These are phyloP conservation scores for Paraphaeosphaeria minitans DNA, from an alignment of 2,329 filamentous ascomycete genomes.

Conservation along the genomic window DNA sequence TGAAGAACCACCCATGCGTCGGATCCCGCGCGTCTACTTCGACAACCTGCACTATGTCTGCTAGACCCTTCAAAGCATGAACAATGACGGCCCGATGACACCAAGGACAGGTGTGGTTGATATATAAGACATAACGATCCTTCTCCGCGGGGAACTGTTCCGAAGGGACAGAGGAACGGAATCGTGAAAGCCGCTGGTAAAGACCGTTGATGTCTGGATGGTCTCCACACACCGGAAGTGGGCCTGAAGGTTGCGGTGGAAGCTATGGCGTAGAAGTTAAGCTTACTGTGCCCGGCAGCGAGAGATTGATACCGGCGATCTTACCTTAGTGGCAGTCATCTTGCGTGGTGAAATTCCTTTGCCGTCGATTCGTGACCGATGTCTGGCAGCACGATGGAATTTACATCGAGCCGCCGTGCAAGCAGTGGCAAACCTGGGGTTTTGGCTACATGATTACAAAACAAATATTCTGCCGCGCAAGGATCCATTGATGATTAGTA, in stretches of 20 bases:
- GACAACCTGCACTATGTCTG: conserved; percentile 56
- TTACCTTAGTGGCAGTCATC: conserved; percentile 18
- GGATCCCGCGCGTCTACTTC: conserved; percentile 45
- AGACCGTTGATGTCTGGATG: conserved; percentile 52
- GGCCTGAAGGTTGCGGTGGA: background rate
- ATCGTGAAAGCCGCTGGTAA: conserved; percentile 60
- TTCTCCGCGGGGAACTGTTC: conserved; percentile 63
- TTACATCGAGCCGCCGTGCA: conserved; percentile 10
- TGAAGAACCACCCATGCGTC: conserved; percentile 42
- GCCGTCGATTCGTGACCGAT: background rate
- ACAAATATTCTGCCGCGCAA: conserved; percentile 21
- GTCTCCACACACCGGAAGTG: background rate
- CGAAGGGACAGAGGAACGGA: conserved; percentile 62
- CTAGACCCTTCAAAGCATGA: conserved; percentile 54
- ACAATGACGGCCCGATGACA: conserved; percentile 59
- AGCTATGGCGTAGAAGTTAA: background rate
- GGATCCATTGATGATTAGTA: conserved; percentile 15
- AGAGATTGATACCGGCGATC: background rate
- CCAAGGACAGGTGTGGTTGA: conserved; percentile 68
- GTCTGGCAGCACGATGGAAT: conserved; percentile 3
- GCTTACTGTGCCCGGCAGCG: background rate
- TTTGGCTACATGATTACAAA: conserved; percentile 36
- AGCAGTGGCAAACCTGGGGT: background rate
- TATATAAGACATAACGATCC: conserved; percentile 66
- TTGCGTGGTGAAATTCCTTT: background rate